Evolutionary conservation across 139 green algal genomes (phyloP).

Genomic region (Dunaliella sp.): DNA sequence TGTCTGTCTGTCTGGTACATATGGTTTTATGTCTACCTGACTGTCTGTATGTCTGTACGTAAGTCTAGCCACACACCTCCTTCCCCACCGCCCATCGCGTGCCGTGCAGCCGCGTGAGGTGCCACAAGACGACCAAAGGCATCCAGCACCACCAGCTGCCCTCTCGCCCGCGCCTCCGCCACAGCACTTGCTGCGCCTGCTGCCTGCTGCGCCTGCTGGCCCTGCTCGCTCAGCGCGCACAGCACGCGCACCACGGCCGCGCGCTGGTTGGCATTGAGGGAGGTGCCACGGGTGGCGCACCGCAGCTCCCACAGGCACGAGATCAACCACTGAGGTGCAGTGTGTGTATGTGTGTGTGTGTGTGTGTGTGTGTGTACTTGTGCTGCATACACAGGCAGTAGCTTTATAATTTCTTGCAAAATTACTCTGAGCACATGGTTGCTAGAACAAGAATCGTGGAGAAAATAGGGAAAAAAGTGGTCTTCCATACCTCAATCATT

Average conservation of each 20-base stretch:
- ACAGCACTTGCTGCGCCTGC: conserved; percentile 3
- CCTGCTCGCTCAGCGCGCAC: conserved; percentile 4
- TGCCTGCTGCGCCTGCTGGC: neutral
- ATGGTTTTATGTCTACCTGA: too few species aligned
- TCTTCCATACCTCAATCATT: too few species aligned
- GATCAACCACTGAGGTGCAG: neutral
- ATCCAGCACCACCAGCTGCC: conserved; percentile 37
- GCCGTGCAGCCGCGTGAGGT: conserved; percentile 19
- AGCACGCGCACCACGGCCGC: conserved; percentile 48
- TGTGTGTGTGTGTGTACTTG: too few species aligned
- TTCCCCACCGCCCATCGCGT: conserved; percentile 4
- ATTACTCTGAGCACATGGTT: too few species aligned
- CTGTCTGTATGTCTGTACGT: too few species aligned
- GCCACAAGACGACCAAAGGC: conserved; percentile 27
- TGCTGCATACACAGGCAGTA: too few species aligned
- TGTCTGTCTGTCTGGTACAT: too few species aligned
- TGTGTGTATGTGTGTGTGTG: too few species aligned
- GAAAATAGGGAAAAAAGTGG: too few species aligned
- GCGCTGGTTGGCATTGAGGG: conserved; percentile 60
- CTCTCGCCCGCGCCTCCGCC: neutral
- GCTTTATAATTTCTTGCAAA: too few species aligned
- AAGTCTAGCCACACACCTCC: conserved; percentile 19
- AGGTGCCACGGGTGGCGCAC: neutral
- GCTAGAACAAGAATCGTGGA: too few species aligned
- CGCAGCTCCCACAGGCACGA: neutral